These are phyloP conservation scores for Plasmodium berghei DNA, from an alignment of 169 alveolate genomes.

Conservation along the genomic window DNA sequence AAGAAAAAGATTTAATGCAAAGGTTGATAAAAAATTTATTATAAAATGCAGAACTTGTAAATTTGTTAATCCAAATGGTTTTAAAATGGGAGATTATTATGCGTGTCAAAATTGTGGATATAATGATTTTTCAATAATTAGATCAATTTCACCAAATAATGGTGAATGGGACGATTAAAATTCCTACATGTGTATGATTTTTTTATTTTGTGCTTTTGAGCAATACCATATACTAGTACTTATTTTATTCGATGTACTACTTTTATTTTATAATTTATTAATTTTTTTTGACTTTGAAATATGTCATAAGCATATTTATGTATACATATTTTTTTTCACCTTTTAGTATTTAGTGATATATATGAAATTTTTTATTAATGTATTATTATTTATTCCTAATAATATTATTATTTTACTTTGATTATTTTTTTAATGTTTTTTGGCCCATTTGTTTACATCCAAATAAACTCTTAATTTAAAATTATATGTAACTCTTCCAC, in stretches of 20 bases:
- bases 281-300: background rate
- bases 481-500: conserved; percentile 9
- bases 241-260: background rate
- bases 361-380: background rate
- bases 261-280: background rate
- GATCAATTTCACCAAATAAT: conserved; percentile 57
- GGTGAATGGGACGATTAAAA: conserved; percentile 18
- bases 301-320: background rate
- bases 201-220: background rate
- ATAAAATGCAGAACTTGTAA: conserved; percentile 62
- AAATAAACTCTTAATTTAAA: conserved; percentile 18
- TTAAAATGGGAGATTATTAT: conserved; percentile 60
- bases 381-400: background rate
- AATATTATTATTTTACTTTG: background rate
- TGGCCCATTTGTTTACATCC: conserved; percentile 10
- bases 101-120: conserved; percentile 70
- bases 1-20: conserved; percentile 50
- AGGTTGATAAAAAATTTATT: conserved; percentile 61
- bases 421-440: conserved; percentile 7
- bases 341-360: background rate
- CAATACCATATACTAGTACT: background rate
- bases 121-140: conserved; percentile 54
- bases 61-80: conserved; percentile 54
- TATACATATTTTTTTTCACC: background rate
- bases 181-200: background rate